Base-by-base conservation (phyloP, 2,329 filamentous ascomycete genomes). In the Chaetomium sp. region DNA sequence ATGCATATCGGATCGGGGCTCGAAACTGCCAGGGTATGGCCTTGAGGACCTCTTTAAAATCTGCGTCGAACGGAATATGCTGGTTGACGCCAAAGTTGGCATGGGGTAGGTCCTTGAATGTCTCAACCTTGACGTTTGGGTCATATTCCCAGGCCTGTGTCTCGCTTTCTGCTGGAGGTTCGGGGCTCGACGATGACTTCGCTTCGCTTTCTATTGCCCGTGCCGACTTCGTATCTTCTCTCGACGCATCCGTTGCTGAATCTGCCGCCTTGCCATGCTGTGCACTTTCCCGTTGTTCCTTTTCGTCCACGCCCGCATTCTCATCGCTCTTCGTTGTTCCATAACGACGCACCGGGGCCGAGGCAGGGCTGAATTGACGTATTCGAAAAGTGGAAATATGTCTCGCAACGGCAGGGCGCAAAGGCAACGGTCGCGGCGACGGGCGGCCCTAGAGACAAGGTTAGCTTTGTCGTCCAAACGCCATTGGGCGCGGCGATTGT, bases 1-100 rank as follows among this genome's bases (percentile, higher is more conserved):
- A 96, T 11, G 91, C 92, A 75, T 97, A 97, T 54, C 91, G 85
- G 62, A 99, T 95, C 0, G 94, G 92, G 0, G 94, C 92, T 51
- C 86, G 81, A 71, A 99, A 97, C 66, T 95, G 84, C 82, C 91
- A 94, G 27, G 96, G 76, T 61, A 97, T 88, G 65, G 91, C 84
- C 53, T 91, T 84, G 65, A 99, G 73, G 10, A 87, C 87, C 71
- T 96, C 88, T 68, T 96, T 96, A 71, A 97, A 94, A 69, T 97
- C 91, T 68, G 90, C 85, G 68, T 97, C 95, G 68, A 97, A 95
- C 58, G 90, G 79, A 78, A 97, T 95, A 72, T 97, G 89, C 71
- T 99, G 94, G 65, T 99, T 99, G 64, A 91, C 86, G 12, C 94
- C 94, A 64, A 97, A 97, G 64, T 88, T 85, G 59, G 81, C 80